Evolutionary conservation across 75 land plant species (phyloP).

Genomic region (Isoetes taiwanensis): DNA sequence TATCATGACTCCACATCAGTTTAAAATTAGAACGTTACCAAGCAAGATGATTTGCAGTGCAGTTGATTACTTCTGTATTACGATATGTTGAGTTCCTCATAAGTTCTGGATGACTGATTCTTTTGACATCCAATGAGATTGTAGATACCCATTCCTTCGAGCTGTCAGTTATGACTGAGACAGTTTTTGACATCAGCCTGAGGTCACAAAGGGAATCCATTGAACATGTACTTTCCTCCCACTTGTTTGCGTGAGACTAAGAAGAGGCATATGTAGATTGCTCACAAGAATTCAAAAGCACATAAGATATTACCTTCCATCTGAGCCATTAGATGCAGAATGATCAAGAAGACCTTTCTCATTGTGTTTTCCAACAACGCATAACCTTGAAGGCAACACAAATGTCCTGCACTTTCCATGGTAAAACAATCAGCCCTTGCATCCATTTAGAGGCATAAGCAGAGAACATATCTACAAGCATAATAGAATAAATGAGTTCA

Average conservation of each 20-base stretch:
- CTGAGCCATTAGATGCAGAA: constrained; percentile 7
- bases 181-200: constrained; percentile 54
- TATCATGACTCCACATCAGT: neutral
- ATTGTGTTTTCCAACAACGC: constrained; percentile 67
- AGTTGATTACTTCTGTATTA: constrained; percentile 56
- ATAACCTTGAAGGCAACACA: constrained; percentile 91
- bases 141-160: constrained; percentile 59
- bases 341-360: constrained; percentile 41
- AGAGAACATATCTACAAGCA: no score
- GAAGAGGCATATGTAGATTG: neutral
- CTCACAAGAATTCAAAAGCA: constrained; percentile 22
- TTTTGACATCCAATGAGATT: constrained; percentile 50
- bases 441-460: no score
- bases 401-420: constrained; percentile 48
- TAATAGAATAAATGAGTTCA: no score
- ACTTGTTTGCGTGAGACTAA: constrained; percentile 42
- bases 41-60: constrained; percentile 81
- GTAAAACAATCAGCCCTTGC: no score
- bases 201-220: constrained; percentile 84
- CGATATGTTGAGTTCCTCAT: constrained; percentile 30
- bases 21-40: constrained; percentile 40
- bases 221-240: constrained; percentile 50
- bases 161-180: constrained; percentile 64
- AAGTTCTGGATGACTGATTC: constrained; percentile 38
- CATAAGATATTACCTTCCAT: constrained; percentile 9